Percentiles rank a stretch among this genome's conserved stretches.
These are phyloP conservation scores for Giardia muris DNA, from an alignment of 208 protist species.

Conservation along the genomic window DNA sequence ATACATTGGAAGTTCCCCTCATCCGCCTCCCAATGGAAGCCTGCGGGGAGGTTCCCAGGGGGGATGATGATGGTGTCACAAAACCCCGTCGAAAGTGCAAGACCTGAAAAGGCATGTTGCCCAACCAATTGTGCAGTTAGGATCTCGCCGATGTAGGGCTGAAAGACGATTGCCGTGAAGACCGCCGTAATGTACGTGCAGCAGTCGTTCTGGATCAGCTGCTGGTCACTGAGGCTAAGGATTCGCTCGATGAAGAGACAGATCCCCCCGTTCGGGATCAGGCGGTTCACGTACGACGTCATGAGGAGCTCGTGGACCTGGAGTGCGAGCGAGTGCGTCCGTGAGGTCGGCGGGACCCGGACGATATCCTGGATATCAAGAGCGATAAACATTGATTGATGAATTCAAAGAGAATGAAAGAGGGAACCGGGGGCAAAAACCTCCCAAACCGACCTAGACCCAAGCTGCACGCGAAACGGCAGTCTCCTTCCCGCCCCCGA, in stretches of 20 bases:
- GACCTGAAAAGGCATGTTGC: not conserved
- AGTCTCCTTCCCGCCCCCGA: too few relatives aligned
- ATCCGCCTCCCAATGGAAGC: not conserved
- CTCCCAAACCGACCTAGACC: too few relatives aligned
- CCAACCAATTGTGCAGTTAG: not conserved
- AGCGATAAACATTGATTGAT: not conserved
- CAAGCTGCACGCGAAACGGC: too few relatives aligned
- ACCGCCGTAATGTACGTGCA: not conserved
- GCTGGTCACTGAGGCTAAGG: not conserved
- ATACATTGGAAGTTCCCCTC: not conserved
- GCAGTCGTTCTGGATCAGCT: not conserved
- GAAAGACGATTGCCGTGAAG: not conserved
- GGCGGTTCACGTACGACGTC: not conserved
- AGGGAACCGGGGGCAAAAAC: too few relatives aligned
- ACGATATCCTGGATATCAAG: not conserved
- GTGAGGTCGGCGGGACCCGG: not conserved
- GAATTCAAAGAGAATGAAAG: too few relatives aligned
- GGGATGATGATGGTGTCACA: not conserved
- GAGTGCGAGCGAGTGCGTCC: not conserved
- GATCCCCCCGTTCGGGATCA: not conserved
- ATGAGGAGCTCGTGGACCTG: not conserved
- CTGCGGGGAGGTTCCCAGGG: not conserved
- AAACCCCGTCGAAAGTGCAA: not conserved
- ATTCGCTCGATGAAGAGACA: not conserved
- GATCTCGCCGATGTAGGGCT: not conserved